Percentiles rank a stretch among this genome's conserved stretches.
Conservation (phyloP, 352 stramenopile genomes). For the Pythium coloratum region DNA sequence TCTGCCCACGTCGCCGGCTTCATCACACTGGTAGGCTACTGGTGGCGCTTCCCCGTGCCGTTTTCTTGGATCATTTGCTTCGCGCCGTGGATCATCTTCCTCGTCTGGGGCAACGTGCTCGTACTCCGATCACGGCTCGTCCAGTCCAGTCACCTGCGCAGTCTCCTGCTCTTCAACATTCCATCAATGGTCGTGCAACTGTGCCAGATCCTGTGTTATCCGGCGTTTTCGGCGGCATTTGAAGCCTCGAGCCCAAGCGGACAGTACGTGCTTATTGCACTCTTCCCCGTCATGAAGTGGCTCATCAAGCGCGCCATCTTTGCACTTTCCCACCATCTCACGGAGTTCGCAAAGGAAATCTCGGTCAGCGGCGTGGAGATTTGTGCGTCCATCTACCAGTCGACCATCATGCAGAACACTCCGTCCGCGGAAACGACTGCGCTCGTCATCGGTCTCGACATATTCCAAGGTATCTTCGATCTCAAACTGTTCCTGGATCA, state of each 20-base stretch:
- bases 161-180: constrained; percentile 6
- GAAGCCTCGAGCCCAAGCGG: not conserved
- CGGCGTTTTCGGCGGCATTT: constrained; percentile 15
- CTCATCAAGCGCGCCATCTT: not conserved
- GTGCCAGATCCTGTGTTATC: constrained; percentile 22
- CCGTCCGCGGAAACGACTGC: constrained; percentile 12
- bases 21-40: not conserved
- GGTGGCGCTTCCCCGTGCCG: constrained; percentile 27
- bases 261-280: constrained; percentile 7
- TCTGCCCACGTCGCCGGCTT: not conserved
- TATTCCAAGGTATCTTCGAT: constrained; percentile 10
- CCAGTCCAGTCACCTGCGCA: not conserved
- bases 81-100: constrained; percentile 4
- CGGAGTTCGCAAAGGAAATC: constrained; percentile 14
- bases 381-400: constrained; percentile 24
- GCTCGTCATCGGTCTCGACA: constrained; percentile 17
- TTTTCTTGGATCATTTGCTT: constrained; percentile 12
- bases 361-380: constrained; percentile 25
- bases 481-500: constrained; percentile 19
- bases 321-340: constrained; percentile 5
- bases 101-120: constrained; percentile 8
- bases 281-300: constrained; percentile 17
- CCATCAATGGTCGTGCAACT: constrained; percentile 16
- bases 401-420: constrained; percentile 28
- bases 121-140: constrained; percentile 5